phyloP scores from a whole-genome alignment of 129 eudicot species.

The Solidago caesia region DNA sequence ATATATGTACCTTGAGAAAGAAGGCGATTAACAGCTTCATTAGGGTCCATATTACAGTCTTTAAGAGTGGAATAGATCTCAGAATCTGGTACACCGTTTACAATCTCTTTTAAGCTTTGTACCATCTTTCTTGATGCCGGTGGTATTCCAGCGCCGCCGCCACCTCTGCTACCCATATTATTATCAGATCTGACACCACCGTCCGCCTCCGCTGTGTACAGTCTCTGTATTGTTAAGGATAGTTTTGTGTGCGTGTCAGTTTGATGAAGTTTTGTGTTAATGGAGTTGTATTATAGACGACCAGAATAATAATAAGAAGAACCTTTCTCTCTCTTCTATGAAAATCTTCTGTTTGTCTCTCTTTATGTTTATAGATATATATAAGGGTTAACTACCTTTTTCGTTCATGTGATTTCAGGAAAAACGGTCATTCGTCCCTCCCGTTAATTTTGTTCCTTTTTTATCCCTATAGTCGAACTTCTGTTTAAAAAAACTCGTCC shows the following conservation, averaged over 20 bases:
- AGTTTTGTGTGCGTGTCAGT: no score
- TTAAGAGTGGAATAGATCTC: conserved; percentile 87
- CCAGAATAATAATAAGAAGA: background rate
- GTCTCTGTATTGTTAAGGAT: background rate
- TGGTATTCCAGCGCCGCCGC: conserved; percentile 49
- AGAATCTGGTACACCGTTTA: conserved; percentile 54
- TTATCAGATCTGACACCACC: conserved; percentile 30
- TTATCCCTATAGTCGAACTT: no score
- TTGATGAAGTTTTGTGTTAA: no score
- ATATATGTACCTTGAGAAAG: conserved; percentile 65
- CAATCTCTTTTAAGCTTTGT: conserved; percentile 74
- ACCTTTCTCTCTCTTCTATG: no score
- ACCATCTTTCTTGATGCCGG: conserved; percentile 65
- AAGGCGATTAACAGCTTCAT: conserved; percentile 74
- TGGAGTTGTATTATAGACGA: no score
- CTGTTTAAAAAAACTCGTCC: no score
- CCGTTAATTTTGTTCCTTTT: no score
- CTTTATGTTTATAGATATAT: no score
- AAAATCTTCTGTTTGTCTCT: no score
- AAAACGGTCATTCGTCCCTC: no score
- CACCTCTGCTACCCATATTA: conserved; percentile 48
- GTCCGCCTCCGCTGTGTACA: background rate
- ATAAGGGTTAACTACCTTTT: no score
- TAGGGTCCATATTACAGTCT: conserved; percentile 94
- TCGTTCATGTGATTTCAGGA: no score